Percentiles rank a stretch among this genome's conserved stretches.
Conservation (phyloP, 164 flowering plant genomes). For the Annona cherimola region DNA sequence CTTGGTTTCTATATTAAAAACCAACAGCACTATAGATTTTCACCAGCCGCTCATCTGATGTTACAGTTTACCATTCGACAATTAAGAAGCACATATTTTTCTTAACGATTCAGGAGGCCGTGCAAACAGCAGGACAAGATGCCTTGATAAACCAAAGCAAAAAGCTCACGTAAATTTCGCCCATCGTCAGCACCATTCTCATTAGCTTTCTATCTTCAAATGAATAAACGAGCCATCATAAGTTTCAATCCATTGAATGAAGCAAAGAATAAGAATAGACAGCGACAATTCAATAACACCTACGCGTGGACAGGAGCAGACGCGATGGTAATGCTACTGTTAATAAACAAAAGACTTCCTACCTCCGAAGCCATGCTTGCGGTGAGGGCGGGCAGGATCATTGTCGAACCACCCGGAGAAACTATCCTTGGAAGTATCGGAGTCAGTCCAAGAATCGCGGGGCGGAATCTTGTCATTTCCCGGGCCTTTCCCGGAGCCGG, state of each 20-base stretch:
- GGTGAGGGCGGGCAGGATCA: slow-evolving; percentile 19
- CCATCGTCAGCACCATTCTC: too few relatives aligned
- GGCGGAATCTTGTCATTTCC: slow-evolving; percentile 17
- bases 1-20: not conserved
- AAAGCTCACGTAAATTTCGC: too few relatives aligned
- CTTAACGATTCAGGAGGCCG: too few relatives aligned
- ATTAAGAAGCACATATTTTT: too few relatives aligned
- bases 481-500: slow-evolving; percentile 2
- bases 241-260: too few relatives aligned
- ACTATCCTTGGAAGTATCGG: slow-evolving; percentile 25
- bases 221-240: too few relatives aligned
- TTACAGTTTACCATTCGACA: not conserved
- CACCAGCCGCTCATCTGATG: not conserved
- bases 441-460: slow-evolving; percentile 23
- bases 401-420: slow-evolving; percentile 36
- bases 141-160: too few relatives aligned
- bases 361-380: slow-evolving; percentile 45
- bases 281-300: not conserved
- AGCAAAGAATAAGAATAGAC: not conserved
- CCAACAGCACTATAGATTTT: too few relatives aligned
- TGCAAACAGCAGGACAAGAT: too few relatives aligned
- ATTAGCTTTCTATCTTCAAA: too few relatives aligned
- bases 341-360: not conserved
- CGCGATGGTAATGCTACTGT: not conserved
- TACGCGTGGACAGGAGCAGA: not conserved